A percentile compares a stretch with the other conserved stretches of the same genome.
Conservation (phyloP, 2,329 filamentous ascomycete genomes). For the Penicillium sp. region DNA sequence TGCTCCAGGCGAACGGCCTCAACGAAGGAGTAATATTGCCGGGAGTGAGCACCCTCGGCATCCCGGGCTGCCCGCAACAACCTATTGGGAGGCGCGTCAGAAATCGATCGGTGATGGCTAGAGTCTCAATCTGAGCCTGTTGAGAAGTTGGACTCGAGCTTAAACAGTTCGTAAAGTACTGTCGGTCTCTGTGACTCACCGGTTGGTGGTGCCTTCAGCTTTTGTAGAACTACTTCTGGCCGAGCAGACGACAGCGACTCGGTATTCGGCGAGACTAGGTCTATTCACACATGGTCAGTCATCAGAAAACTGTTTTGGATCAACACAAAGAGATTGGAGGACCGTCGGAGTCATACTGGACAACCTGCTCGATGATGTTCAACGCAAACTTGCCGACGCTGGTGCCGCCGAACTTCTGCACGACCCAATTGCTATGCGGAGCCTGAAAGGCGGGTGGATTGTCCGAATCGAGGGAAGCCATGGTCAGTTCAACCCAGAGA, state of each 20-base stretch:
- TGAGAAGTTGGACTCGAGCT: too few relatives aligned
- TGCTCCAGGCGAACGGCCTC: conserved; percentile 81
- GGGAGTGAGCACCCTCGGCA: conserved; percentile 47
- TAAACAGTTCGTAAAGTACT: too few relatives aligned
- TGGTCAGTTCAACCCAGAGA: conserved; percentile 11
- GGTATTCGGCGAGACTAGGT: conserved; percentile 62
- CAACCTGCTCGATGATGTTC: conserved; percentile 70
- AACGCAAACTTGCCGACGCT: conserved; percentile 91
- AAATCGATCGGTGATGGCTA: background rate
- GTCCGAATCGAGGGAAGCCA: conserved; percentile 16
- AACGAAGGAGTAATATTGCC: conserved; percentile 70
- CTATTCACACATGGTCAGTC: conserved; percentile 45
- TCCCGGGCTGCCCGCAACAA: conserved; percentile 50
- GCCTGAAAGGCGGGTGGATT: conserved; percentile 11
- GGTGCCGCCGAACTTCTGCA: conserved; percentile 94
- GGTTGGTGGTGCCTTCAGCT: conserved; percentile 89
- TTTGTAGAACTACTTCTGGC: conserved; percentile 93
- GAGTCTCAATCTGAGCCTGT: too few relatives aligned
- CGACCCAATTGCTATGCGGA: conserved; percentile 62
- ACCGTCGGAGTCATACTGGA: conserved; percentile 50
- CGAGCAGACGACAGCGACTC: conserved; percentile 91
- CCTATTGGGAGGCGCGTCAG: conserved; percentile 24
- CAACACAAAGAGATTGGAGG: background rate
- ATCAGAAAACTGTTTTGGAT: background rate
- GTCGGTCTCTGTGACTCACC: conserved; percentile 56